These are phyloP conservation scores for Termitomyces sp. DNA, from an alignment of 768 basidiomycete genomes.

Conservation along the genomic window DNA sequence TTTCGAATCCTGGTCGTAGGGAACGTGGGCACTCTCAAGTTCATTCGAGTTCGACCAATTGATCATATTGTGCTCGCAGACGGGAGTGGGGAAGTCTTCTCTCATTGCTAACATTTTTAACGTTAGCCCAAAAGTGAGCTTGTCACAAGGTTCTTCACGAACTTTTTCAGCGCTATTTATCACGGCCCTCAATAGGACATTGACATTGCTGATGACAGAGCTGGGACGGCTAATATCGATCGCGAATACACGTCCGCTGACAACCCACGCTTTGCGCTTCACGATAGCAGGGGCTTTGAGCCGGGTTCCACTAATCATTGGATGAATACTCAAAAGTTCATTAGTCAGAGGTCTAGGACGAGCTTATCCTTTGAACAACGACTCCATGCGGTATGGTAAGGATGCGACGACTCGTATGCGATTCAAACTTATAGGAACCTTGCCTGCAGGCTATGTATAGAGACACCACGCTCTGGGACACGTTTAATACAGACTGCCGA, in stretches of 20 bases:
- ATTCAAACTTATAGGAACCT: neutral
- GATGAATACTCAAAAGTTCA: neutral
- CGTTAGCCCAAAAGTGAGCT: neutral
- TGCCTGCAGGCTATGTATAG: neutral
- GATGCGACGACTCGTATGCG: neutral
- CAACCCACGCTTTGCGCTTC: neutral
- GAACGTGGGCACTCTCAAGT: no score
- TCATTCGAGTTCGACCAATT: no score
- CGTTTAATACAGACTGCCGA: neutral
- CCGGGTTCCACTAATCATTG: neutral
- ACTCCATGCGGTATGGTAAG: neutral
- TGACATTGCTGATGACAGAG: neutral
- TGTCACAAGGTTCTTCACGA: no score
- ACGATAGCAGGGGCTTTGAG: neutral
- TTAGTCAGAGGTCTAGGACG: neutral
- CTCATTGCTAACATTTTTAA: conserved; percentile 1
- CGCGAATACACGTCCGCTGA: neutral
- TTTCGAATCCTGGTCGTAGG: no score
- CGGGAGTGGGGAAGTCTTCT: neutral
- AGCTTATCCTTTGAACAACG: neutral
- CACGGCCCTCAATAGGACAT: neutral
- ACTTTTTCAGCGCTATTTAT: no score
- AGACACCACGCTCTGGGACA: neutral
- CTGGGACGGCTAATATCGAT: neutral
- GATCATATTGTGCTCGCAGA: neutral